These are phyloP conservation scores for Bretschneidera sinensis DNA, from an alignment of 345 rosid genomes.

Conservation along the genomic window DNA sequence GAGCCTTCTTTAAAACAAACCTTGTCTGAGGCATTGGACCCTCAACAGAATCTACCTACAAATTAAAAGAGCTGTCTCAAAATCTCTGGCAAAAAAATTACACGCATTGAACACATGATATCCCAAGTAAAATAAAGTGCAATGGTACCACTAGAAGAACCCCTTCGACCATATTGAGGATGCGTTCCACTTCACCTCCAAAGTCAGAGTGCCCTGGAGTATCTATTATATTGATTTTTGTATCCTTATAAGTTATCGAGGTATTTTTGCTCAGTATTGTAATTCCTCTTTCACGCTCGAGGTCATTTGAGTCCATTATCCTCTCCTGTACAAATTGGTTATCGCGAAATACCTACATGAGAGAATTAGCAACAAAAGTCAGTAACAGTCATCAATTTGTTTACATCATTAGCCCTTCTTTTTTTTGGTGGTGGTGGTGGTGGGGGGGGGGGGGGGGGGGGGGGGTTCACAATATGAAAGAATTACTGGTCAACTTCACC, in stretches of 20 bases:
- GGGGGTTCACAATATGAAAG: background rate
- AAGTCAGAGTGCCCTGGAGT: constrained; percentile 99
- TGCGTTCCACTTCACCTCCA: constrained; percentile 99
- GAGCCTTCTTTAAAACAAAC: constrained; percentile 95
- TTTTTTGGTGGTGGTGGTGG: no score
- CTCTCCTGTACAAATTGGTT: constrained; percentile 86
- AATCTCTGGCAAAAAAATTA: background rate
- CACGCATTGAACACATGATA: background rate
- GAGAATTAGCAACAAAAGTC: constrained; percentile 4
- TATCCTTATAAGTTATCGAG: constrained; percentile 78
- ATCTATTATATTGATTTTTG: constrained; percentile 87
- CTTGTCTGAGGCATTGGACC: constrained; percentile 99
- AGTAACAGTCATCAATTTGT: background rate
- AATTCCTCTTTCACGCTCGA: constrained; percentile 96
- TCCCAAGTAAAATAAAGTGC: constrained; percentile 11
- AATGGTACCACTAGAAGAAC: constrained; percentile 88
- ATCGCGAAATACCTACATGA: constrained; percentile 83
- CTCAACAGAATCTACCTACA: constrained; percentile 96
- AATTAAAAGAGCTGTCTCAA: constrained; percentile 8
- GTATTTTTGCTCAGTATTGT: constrained; percentile 96
- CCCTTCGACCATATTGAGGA: constrained; percentile 98
- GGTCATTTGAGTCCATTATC: constrained; percentile 96
- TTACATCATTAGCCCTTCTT: background rate
- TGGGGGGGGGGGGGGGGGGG: no score
- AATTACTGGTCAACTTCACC: no score